These are phyloP conservation scores for Neophaeococcomyces aloes DNA, from an alignment of 2,329 filamentous ascomycete genomes.

Conservation along the genomic window DNA sequence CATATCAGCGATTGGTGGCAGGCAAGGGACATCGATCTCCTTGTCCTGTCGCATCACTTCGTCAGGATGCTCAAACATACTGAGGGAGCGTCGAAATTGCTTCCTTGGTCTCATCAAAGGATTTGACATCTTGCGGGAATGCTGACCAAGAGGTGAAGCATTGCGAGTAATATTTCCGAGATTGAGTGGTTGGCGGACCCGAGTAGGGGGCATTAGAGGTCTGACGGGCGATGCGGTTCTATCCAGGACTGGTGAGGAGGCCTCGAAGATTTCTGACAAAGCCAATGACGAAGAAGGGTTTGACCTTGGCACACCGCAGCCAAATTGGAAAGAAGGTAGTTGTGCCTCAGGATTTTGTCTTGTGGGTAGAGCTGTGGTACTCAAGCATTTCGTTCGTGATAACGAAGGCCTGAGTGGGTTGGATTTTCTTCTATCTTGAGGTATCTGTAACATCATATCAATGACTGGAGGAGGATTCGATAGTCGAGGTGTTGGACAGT, in stretches of 20 bases:
- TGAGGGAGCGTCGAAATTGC: slow-evolving; percentile 81
- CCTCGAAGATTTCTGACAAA: slow-evolving; percentile 68
- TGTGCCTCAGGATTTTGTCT: slow-evolving; percentile 54
- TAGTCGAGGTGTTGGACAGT: slow-evolving; percentile 2
- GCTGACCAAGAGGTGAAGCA: slow-evolving; percentile 63
- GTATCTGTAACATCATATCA: slow-evolving; percentile 14
- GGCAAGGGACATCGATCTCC: slow-evolving; percentile 43
- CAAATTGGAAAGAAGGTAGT: slow-evolving; percentile 66
- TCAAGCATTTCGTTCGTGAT: slow-evolving; percentile 62
- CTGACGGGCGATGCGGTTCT: slow-evolving; percentile 21
- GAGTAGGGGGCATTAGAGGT: slow-evolving; percentile 12
- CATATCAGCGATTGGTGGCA: slow-evolving; percentile 72
- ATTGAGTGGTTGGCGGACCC: slow-evolving; percentile 27
- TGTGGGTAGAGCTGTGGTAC: slow-evolving; percentile 53
- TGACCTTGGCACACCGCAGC: slow-evolving; percentile 36
- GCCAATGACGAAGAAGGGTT: slow-evolving; percentile 51
- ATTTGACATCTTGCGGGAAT: slow-evolving; percentile 62
- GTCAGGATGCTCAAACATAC: slow-evolving; percentile 92
- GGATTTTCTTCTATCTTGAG: slow-evolving; percentile 47
- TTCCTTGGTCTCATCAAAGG: slow-evolving; percentile 68
- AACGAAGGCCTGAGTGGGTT: slow-evolving; percentile 64
- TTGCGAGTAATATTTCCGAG: slow-evolving; percentile 49
- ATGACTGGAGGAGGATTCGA: background rate
- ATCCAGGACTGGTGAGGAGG: slow-evolving; percentile 56
- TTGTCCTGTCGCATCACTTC: slow-evolving; percentile 77